Percentiles rank a stretch among this genome's conserved stretches.
Conservation (phyloP, 768 basidiomycete genomes). For the Pisolithus orientalis region DNA sequence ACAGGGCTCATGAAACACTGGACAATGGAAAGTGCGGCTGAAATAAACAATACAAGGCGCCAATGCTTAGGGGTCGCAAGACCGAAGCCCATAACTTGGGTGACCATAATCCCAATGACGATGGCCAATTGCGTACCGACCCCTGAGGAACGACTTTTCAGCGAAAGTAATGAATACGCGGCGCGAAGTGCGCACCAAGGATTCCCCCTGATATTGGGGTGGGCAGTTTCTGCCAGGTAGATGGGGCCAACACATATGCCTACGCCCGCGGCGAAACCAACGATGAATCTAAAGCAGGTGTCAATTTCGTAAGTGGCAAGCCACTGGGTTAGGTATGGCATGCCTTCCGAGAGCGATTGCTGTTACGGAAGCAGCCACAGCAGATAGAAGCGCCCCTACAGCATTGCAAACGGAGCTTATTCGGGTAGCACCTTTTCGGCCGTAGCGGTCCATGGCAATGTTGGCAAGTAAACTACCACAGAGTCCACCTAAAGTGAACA, state of each 20-base stretch:
- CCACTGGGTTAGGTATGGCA: conserved; percentile 6
- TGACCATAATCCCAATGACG: conserved; percentile 82
- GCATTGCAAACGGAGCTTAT: conserved; percentile 50
- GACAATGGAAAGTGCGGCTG: conserved; percentile 44
- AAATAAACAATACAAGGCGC: conserved; percentile 66
- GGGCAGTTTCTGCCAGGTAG: conserved; percentile 82
- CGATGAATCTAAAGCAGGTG: conserved; percentile 41
- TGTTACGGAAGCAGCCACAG: conserved; percentile 48
- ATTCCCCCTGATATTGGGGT: conserved; percentile 66
- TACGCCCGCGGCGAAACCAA: conserved; percentile 67
- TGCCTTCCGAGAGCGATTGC: conserved; percentile 64
- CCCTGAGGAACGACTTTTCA: conserved; percentile 33
- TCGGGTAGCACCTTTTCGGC: conserved; percentile 62
- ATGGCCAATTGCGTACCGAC: conserved; percentile 79
- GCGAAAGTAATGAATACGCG: not conserved
- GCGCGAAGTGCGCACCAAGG: conserved; percentile 44
- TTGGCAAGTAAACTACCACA: conserved; percentile 68
- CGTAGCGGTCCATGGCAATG: conserved; percentile 60
- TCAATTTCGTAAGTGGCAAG: not conserved
- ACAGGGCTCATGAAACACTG: conserved; percentile 51
- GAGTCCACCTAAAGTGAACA: conserved; percentile 87
- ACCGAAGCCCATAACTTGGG: conserved; percentile 69
- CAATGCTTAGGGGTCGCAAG: conserved; percentile 64
- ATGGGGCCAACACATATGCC: conserved; percentile 78
- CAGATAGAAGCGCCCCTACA: conserved; percentile 61